Percentiles rank a stretch among this genome's conserved stretches.
Conservation (phyloP, 2,329 filamentous ascomycete genomes). For the Cercospora sp. region DNA sequence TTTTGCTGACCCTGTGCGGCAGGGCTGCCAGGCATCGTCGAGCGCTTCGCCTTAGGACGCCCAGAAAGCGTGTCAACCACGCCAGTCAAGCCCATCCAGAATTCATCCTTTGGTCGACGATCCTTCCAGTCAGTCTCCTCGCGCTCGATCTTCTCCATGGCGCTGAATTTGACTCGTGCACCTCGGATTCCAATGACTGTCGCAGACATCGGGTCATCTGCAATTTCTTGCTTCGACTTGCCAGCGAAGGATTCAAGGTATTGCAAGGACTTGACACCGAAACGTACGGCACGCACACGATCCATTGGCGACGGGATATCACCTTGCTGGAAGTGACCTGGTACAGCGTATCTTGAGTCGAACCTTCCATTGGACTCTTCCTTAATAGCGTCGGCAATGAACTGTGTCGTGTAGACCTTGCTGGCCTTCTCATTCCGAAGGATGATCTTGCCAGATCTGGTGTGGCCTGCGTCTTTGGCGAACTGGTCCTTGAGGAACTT, state of each 20-base stretch:
- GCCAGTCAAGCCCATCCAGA: constrained; percentile 79
- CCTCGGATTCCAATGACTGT: constrained; percentile 91
- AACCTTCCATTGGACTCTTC: constrained; percentile 91
- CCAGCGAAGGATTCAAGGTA: constrained; percentile 79
- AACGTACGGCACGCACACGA: constrained; percentile 82
- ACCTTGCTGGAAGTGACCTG: constrained; percentile 92
- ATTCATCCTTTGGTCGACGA: constrained; percentile 76
- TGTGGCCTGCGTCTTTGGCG: constrained; percentile 79
- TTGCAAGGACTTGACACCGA: constrained; percentile 92
- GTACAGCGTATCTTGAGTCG: constrained; percentile 86
- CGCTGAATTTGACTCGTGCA: constrained; percentile 81
- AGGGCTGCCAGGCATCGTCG: constrained; percentile 25
- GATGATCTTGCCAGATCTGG: constrained; percentile 87
- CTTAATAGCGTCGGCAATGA: constrained; percentile 93
- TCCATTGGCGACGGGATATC: constrained; percentile 95
- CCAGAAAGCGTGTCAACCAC: constrained; percentile 84
- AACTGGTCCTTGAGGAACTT: constrained; percentile 85
- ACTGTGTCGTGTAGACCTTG: constrained; percentile 83
- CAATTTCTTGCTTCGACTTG: constrained; percentile 66
- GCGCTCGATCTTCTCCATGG: constrained; percentile 77
- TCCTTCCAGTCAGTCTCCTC: constrained; percentile 92
- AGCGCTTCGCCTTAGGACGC: constrained; percentile 44
- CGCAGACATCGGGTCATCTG: constrained; percentile 69
- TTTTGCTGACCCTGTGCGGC: constrained; percentile 12
- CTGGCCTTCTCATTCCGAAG: constrained; percentile 96